A percentile compares a stretch with the other conserved stretches of the same genome.
phyloP scores from a whole-genome alignment of 1,284 basidiomycete species.

The Ceratobasidium sp. region DNA sequence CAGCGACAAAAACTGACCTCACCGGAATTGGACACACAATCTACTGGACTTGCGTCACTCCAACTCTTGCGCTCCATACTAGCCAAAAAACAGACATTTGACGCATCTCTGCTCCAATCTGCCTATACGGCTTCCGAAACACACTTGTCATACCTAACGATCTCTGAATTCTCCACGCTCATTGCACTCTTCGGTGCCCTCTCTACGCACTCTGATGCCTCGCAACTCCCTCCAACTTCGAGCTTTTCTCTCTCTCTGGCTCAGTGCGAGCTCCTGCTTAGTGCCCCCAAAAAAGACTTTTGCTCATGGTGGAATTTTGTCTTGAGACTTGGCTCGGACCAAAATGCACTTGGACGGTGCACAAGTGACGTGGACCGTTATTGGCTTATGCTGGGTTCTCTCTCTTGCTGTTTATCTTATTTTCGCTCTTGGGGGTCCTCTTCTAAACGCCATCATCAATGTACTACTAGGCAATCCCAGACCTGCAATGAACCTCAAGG shows the following conservation, averaged over 20 bases:
- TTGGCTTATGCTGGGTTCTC: slow-evolving; percentile 26
- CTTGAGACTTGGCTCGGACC: slow-evolving; percentile 20
- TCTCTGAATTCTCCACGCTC: slow-evolving; percentile 27
- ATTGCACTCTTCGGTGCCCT: slow-evolving; percentile 10
- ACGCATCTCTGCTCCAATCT: neutral
- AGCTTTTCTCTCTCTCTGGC: neutral
- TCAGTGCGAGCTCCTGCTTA: neutral
- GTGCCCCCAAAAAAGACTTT: neutral
- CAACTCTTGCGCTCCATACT: neutral
- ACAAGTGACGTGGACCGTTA: slow-evolving; percentile 27
- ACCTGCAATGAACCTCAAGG: neutral
- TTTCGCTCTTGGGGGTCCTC: slow-evolving; percentile 8
- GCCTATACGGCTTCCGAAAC: neutral
- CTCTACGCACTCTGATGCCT: neutral
- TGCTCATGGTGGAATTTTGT: slow-evolving; percentile 17
- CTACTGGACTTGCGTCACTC: neutral
- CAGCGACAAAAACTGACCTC: neutral
- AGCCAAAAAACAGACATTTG: neutral
- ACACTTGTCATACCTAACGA: neutral
- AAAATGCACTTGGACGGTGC: neutral
- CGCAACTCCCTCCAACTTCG: neutral
- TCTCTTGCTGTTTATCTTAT: neutral
- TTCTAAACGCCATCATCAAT: neutral
- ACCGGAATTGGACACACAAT: neutral
- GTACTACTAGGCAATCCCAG: neutral